Evolutionary conservation across 1,139 yeast species (phyloP).

Genomic region (Pichia sp.): DNA sequence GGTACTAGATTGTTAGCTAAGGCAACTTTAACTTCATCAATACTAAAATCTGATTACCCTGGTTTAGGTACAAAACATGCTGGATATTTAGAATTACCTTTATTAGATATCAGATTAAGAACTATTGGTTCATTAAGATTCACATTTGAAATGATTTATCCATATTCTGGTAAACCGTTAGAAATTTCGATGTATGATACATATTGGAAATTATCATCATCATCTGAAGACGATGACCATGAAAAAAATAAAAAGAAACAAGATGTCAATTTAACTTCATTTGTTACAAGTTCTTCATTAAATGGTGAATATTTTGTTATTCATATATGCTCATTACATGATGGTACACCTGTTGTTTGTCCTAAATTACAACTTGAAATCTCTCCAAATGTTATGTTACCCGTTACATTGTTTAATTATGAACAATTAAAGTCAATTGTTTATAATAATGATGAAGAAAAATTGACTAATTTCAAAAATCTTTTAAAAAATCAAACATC

Average conservation of each 20-base stretch:
- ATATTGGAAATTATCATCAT: constrained; percentile 76
- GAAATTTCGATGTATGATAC: constrained; percentile 93
- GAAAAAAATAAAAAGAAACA: constrained; percentile 3
- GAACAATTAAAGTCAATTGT: constrained; percentile 41
- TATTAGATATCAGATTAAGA: constrained; percentile 74
- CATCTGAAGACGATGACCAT: constrained; percentile 17
- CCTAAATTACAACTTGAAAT: constrained; percentile 62
- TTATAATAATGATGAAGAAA: constrained; percentile 33
- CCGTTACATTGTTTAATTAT: constrained; percentile 39
- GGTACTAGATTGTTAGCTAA: constrained; percentile 91
- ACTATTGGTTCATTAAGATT: constrained; percentile 77
- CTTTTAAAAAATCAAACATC: constrained; percentile 30
- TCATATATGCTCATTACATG: constrained; percentile 66
- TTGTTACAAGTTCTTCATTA: constrained; percentile 88
- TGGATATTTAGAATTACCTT: constrained; percentile 53
- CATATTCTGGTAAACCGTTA: constrained; percentile 78
- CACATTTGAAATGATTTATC: constrained; percentile 77
- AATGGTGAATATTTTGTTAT: constrained; percentile 73
- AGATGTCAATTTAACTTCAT: constrained; percentile 38
- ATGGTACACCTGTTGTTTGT: constrained; percentile 81
- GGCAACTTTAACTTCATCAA: constrained; percentile 44
- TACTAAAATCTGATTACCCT: constrained; percentile 37
- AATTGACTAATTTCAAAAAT: constrained; percentile 28
- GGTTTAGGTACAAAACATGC: constrained; percentile 34
- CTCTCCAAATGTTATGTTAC: constrained; percentile 40